phyloP scores from a whole-genome alignment of 345 rosid species.

The Gossypium arboreum region DNA sequence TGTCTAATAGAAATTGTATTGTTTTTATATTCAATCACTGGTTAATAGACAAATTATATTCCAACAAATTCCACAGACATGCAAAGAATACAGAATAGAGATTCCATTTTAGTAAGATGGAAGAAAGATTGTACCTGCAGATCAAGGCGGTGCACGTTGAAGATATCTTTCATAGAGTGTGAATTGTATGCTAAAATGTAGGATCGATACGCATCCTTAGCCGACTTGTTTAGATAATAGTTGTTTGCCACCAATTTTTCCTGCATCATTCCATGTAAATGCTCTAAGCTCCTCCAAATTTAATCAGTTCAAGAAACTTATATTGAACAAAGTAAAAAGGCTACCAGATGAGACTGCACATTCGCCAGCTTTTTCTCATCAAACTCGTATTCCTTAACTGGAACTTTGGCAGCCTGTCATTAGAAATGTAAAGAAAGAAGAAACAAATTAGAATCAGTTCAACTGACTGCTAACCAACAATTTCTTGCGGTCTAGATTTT shows the following conservation, averaged over 20 bases:
- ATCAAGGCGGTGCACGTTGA: conserved; percentile 93
- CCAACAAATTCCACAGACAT: background rate
- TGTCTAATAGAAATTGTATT: background rate
- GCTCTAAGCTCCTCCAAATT: conserved; percentile 3
- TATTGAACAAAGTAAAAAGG: background rate
- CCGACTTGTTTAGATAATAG: conserved; percentile 75
- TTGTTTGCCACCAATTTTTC: conserved; percentile 71
- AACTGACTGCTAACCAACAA: background rate
- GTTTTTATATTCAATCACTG: background rate
- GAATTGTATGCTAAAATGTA: conserved; percentile 91
- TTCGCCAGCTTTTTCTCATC: conserved; percentile 77
- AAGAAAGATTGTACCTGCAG: conserved; percentile 53
- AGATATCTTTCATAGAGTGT: conserved; percentile 90
- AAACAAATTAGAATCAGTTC: background rate
- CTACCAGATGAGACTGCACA: conserved; percentile 84
- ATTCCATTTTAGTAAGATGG: background rate
- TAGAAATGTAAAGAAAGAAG: background rate
- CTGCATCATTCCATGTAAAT: conserved; percentile 38
- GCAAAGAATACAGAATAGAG: background rate
- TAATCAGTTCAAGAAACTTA: background rate
- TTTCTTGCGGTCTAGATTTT: background rate
- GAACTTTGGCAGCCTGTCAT: conserved; percentile 82
- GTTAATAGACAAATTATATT: background rate
- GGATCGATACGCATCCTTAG: conserved; percentile 89
- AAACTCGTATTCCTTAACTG: conserved; percentile 89